A percentile compares a stretch with the other conserved stretches of the same genome.
Conservation (phyloP, 495 filamentous ascomycete species). For the Stereocaulon alpinum region DNA sequence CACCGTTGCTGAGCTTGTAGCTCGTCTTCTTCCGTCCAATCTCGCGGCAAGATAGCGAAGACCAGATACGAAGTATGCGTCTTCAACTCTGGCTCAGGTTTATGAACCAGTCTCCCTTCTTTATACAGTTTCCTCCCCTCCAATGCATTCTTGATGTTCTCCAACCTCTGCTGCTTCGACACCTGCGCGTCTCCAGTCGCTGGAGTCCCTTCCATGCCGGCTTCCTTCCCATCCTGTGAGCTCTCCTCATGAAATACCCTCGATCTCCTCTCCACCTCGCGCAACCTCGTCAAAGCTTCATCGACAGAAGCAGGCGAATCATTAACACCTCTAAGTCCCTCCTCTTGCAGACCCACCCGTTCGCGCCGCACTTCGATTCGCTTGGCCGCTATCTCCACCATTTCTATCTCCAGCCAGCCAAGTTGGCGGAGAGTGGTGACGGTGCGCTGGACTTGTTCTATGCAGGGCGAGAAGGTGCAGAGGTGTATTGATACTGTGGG, state of each 20-base stretch:
- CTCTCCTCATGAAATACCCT: conserved; percentile 40
- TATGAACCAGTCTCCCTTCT: conserved; percentile 65
- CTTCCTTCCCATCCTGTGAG: conserved; percentile 2
- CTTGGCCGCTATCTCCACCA: conserved; percentile 73
- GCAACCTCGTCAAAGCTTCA: conserved; percentile 63
- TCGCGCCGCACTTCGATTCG: conserved; percentile 75
- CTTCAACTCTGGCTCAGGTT: conserved; percentile 80
- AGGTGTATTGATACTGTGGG: conserved; percentile 55
- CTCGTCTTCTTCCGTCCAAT: conserved; percentile 81
- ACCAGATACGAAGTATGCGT: conserved; percentile 91
- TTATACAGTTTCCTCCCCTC: conserved; percentile 30
- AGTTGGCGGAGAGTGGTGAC: conserved; percentile 64
- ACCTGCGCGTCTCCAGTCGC: conserved; percentile 21
- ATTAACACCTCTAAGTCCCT: conserved; percentile 49
- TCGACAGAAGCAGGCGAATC: conserved; percentile 56
- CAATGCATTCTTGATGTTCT: conserved; percentile 19
- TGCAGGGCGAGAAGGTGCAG: conserved; percentile 92
- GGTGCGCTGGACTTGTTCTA: conserved; percentile 85
- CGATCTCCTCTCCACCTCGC: conserved; percentile 58
- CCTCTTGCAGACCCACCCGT: conserved; percentile 53
- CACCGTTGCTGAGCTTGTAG: conserved; percentile 51
- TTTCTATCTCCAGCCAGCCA: conserved; percentile 84
- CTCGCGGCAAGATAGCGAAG: conserved; percentile 78
- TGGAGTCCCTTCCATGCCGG: conserved; percentile 5
- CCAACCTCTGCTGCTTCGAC: conserved; percentile 23